phyloP scores from a whole-genome alignment of 345 rosid species.

The Boechera divaricarpa region DNA sequence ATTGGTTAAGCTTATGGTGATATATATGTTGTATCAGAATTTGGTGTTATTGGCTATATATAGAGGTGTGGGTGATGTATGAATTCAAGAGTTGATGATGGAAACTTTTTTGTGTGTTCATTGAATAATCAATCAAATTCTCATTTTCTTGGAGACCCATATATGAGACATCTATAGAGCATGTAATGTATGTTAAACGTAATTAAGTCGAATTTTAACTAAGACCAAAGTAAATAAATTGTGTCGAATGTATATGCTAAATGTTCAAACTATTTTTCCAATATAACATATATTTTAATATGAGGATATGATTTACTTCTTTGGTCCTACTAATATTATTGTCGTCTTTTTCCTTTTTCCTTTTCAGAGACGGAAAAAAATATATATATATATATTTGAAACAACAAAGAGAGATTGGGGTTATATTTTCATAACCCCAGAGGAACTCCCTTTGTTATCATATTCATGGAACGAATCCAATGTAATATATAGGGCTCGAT shows the following conservation, averaged over 20 bases:
- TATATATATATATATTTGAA: neutral
- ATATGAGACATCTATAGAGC: neutral
- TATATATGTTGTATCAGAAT: slow-evolving; percentile 22
- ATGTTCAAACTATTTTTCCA: neutral
- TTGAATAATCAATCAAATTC: slow-evolving; percentile 15
- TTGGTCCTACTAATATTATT: slow-evolving; percentile 8
- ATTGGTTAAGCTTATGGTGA: slow-evolving; percentile 21
- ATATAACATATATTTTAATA: neutral
- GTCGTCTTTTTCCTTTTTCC: neutral
- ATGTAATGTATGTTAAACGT: neutral
- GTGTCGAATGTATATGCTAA: slow-evolving; percentile 5
- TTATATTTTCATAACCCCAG: neutral
- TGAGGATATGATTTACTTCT: neutral
- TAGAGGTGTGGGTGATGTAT: slow-evolving; percentile 35
- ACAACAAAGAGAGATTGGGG: neutral
- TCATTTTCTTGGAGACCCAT: neutral
- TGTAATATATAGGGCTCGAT: neutral
- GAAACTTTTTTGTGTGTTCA: slow-evolving; percentile 30
- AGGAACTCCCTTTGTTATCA: neutral
- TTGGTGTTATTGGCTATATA: slow-evolving; percentile 41
- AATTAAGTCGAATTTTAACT: slow-evolving; percentile 10
- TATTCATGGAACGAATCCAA: neutral
- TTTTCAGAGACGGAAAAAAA: neutral
- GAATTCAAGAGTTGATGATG: slow-evolving; percentile 18
- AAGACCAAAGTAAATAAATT: neutral